These are phyloP conservation scores for Colletotrichum godetiae DNA, from an alignment of 2,329 filamentous ascomycete genomes.

Conservation along the genomic window DNA sequence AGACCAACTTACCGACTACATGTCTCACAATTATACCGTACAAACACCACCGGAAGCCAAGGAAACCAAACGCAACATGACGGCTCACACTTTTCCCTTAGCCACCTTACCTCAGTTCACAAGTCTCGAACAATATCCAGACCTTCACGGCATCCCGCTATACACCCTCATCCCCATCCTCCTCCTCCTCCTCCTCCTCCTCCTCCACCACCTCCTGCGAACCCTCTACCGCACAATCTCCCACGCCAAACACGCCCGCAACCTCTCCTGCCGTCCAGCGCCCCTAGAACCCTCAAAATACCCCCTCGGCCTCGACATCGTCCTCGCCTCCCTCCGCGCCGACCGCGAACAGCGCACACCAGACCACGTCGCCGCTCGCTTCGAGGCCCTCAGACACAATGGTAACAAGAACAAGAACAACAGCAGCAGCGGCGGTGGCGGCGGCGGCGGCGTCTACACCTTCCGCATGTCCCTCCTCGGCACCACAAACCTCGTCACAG, in stretches of 20 bases:
- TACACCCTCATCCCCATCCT: conserved; percentile 10
- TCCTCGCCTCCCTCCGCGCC: conserved; percentile 25
- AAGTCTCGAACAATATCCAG: neutral
- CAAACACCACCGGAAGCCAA: too few species aligned
- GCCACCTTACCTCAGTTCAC: too few species aligned
- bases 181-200: neutral
- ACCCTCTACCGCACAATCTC: neutral
- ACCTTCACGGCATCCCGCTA: neutral
- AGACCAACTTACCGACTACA: too few species aligned
- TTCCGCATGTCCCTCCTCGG: conserved; percentile 20
- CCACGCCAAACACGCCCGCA: neutral
- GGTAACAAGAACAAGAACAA: too few species aligned
- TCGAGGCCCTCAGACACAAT: conserved; percentile 1
- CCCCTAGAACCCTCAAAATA: conserved; percentile 20
- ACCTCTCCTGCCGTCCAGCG: conserved; percentile 10
- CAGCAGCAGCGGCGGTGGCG: neutral
- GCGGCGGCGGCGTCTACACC: conserved; percentile 1
- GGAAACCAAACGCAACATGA: neutral
- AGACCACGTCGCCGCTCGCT: conserved; percentile 26
- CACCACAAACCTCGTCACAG: conserved; percentile 32
- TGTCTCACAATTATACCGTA: too few species aligned
- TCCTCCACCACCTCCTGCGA: neutral
- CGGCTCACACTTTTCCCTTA: neutral
- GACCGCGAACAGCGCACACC: conserved; percentile 27
- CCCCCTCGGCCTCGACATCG: conserved; percentile 24